Evolutionary conservation across 2,329 filamentous ascomycete species (phyloP).

Genomic region (Xylaria polymorpha): DNA sequence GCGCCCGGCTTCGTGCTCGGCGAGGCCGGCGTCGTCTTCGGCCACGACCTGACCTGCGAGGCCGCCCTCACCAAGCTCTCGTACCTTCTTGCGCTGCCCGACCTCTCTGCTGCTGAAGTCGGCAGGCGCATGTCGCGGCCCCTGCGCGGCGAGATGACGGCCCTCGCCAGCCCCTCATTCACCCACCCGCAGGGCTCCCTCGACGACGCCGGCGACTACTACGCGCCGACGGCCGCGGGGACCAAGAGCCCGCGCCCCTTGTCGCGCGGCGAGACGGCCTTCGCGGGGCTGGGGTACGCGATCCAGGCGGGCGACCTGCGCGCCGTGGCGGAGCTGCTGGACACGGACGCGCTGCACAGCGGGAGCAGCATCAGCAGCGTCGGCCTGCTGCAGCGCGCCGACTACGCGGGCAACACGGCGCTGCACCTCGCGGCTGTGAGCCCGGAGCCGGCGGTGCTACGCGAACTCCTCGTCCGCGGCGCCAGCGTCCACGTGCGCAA

Average conservation of each 20-base stretch:
- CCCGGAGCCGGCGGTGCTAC: slow-evolving; percentile 64
- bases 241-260: slow-evolving; percentile 61
- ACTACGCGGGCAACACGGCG: slow-evolving; percentile 84
- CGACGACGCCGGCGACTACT: slow-evolving; percentile 48
- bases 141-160: slow-evolving; percentile 87
- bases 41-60: slow-evolving; percentile 89
- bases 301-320: slow-evolving; percentile 77
- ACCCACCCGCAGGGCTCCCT: slow-evolving; percentile 74
- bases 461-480: slow-evolving; percentile 68
- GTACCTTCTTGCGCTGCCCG: slow-evolving; percentile 79
- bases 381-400: slow-evolving; percentile 77
- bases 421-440: slow-evolving; percentile 68
- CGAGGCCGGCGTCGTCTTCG: slow-evolving; percentile 86
- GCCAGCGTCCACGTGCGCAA: slow-evolving; percentile 76
- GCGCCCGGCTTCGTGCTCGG: slow-evolving; percentile 82
- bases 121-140: slow-evolving; percentile 77
- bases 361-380: slow-evolving; percentile 64
- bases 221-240: slow-evolving; percentile 64
- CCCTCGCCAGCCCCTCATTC: slow-evolving; percentile 77
- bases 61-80: slow-evolving; percentile 91
- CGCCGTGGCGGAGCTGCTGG: slow-evolving; percentile 74
- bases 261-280: slow-evolving; percentile 67
- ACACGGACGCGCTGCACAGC: slow-evolving; percentile 65
- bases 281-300: slow-evolving; percentile 83
- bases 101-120: slow-evolving; percentile 73